A percentile compares a stretch with the other conserved stretches of the same genome.
phyloP scores from a whole-genome alignment of 805 yeast species.

The Monosporozyma aquatica region DNA sequence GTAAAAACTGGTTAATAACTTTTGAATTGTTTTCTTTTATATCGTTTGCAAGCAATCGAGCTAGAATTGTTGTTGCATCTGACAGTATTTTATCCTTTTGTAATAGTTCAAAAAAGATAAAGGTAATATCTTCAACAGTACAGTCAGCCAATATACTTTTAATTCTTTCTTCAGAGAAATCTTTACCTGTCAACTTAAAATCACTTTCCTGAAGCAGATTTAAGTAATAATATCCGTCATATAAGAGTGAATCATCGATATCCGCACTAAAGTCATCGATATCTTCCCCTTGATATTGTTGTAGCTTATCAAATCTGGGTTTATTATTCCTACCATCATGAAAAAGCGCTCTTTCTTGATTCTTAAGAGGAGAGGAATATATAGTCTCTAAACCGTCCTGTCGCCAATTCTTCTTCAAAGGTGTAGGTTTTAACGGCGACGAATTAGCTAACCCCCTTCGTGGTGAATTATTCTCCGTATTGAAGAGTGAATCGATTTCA shows the following conservation, averaged over 20 bases:
- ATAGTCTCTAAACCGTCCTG: not conserved
- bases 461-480: not conserved
- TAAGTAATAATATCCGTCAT: conserved; percentile 6
- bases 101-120: not conserved
- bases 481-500: conserved; percentile 6
- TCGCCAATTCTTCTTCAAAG: not conserved
- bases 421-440: conserved; percentile 4
- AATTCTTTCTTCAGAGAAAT: conserved; percentile 1
- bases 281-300: not conserved
- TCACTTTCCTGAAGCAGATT: conserved; percentile 1
- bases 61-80: not conserved
- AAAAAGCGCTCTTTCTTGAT: not conserved
- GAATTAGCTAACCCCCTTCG: not conserved
- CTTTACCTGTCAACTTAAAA: not conserved
- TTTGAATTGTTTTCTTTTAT: conserved; percentile 15
- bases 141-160: conserved; percentile 7
- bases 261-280: not conserved
- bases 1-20: conserved; percentile 15
- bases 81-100: not conserved
- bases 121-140: conserved; percentile 5
- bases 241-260: conserved; percentile 5
- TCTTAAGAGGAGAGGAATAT: not conserved
- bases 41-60: conserved; percentile 18
- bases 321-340: too few relatives aligned
- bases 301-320: not conserved